Percentiles rank a stretch among this genome's conserved stretches.
phyloP scores from a whole-genome alignment of 805 yeast genomes.

The Monosporozyma yasuniensis region DNA sequence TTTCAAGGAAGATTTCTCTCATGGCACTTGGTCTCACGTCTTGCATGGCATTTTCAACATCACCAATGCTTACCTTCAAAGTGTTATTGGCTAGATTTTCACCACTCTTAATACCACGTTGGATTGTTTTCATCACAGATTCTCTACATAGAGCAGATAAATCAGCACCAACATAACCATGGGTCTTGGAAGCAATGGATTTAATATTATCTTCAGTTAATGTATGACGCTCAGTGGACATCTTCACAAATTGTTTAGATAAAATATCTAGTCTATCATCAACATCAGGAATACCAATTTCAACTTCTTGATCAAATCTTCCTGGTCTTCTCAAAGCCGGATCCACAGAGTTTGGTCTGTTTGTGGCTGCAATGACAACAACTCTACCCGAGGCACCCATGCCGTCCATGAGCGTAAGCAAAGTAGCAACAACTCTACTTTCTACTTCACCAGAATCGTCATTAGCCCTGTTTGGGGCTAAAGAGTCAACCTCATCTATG shows the following conservation, averaged over 20 bases:
- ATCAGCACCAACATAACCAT: slow-evolving; percentile 98
- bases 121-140: slow-evolving; percentile 75
- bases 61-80: slow-evolving; percentile 42
- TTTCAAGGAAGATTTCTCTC: slow-evolving; percentile 89
- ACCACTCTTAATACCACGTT: slow-evolving; percentile 39
- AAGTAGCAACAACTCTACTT: slow-evolving; percentile 80
- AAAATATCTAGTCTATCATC: slow-evolving; percentile 71
- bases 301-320: slow-evolving; percentile 81
- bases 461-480: slow-evolving; percentile 74
- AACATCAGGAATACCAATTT: slow-evolving; percentile 85
- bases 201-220: slow-evolving; percentile 48
- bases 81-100: slow-evolving; percentile 17
- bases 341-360: slow-evolving; percentile 60
- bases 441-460: slow-evolving; percentile 91
- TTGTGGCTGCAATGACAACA: slow-evolving; percentile 67
- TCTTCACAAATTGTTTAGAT: slow-evolving; percentile 44
- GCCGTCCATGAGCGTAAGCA: slow-evolving; percentile 75
- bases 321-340: slow-evolving; percentile 79
- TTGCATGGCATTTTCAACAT: slow-evolving; percentile 61
- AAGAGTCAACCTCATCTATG: slow-evolving; percentile 88
- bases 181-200: slow-evolving; percentile 67
- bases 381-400: slow-evolving; percentile 56
- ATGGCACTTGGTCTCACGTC: slow-evolving; percentile 94
- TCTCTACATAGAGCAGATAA: slow-evolving; percentile 80
- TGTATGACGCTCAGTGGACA: slow-evolving; percentile 38